Conservation (phyloP, 2,329 filamentous ascomycete genomes). For the Alternaria sp. region DNA sequence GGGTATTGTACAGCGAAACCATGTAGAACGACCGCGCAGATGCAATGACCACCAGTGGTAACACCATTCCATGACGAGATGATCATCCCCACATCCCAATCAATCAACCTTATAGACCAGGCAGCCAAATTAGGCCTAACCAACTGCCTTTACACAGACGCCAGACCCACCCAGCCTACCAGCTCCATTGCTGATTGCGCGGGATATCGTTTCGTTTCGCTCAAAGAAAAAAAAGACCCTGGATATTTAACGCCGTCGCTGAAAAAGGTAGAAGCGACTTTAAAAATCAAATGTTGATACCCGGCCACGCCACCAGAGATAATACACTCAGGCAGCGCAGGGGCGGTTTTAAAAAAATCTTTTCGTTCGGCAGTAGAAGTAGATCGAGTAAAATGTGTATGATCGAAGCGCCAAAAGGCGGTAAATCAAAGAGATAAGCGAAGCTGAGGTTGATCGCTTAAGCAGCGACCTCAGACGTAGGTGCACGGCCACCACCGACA, state of each 20-base stretch:
- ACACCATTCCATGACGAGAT: constrained; percentile 10
- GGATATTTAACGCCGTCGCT: constrained; percentile 39
- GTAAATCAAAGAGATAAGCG: constrained; percentile 18
- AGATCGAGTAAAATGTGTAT: constrained; percentile 19
- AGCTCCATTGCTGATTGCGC: constrained; percentile 18
- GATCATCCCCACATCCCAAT: background rate
- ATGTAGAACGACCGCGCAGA: constrained; percentile 21
- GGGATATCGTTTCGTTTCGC: constrained; percentile 23
- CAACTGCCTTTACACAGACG: constrained; percentile 10
- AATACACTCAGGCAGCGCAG: constrained; percentile 19
- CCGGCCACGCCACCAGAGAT: constrained; percentile 31
- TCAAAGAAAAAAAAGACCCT: constrained; percentile 8
- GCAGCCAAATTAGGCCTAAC: constrained; percentile 12
- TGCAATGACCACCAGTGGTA: constrained; percentile 11
- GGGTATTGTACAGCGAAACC: constrained; percentile 46
- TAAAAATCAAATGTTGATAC: constrained; percentile 21
- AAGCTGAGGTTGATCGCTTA: constrained; percentile 14
- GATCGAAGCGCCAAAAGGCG: constrained; percentile 16
- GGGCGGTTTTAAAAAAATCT: constrained; percentile 29
- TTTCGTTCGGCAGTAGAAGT: constrained; percentile 33
- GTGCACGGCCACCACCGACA: constrained; percentile 59
- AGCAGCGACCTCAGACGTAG: constrained; percentile 31
- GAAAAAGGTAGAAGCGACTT: constrained; percentile 30
- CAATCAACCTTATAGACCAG: constrained; percentile 8
- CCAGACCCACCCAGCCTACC: constrained; percentile 19